These are phyloP conservation scores for Physcomitrium patens DNA, from an alignment of 225 moss, liverwort and hornwort genomes.

Conservation along the genomic window DNA sequence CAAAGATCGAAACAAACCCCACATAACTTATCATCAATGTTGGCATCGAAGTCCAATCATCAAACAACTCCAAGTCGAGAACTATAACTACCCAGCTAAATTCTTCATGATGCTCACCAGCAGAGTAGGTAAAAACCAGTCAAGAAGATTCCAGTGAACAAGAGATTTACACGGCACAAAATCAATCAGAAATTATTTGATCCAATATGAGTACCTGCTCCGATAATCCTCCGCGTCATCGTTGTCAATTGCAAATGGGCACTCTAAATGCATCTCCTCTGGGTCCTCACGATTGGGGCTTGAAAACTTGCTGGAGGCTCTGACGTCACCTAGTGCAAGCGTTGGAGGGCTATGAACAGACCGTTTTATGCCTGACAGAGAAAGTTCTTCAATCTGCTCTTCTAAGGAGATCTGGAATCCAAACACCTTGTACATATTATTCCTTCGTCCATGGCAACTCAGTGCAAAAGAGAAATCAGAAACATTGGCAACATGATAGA, in stretches of 20 bases:
- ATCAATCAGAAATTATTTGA: background rate
- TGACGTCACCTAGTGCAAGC: constrained; percentile 65
- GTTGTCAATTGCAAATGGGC: constrained; percentile 85
- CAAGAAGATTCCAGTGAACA: background rate
- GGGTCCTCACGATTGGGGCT: constrained; percentile 57
- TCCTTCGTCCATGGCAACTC: background rate
- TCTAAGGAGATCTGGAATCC: constrained; percentile 58
- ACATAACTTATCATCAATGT: background rate
- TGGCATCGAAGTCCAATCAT: constrained; percentile 1
- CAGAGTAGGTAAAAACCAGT: constrained; percentile 10
- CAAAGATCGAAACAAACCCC: background rate
- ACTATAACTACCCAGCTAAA: background rate
- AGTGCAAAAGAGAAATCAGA: background rate
- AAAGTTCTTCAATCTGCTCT: constrained; percentile 65
- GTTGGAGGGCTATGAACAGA: constrained; percentile 78
- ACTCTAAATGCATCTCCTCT: constrained; percentile 80
- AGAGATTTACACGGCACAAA: background rate
- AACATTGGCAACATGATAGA: background rate
- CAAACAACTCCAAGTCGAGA: background rate
- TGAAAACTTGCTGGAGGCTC: constrained; percentile 52
- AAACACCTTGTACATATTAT: constrained; percentile 24
- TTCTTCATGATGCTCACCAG: background rate
- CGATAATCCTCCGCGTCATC: constrained; percentile 83
- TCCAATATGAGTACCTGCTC: constrained; percentile 61
- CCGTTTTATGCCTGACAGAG: constrained; percentile 68